A percentile compares a stretch with the other conserved stretches of the same genome.
These are phyloP conservation scores for Penicillium griseofulvum DNA, from an alignment of 2,329 filamentous ascomycete species.

Conservation along the genomic window DNA sequence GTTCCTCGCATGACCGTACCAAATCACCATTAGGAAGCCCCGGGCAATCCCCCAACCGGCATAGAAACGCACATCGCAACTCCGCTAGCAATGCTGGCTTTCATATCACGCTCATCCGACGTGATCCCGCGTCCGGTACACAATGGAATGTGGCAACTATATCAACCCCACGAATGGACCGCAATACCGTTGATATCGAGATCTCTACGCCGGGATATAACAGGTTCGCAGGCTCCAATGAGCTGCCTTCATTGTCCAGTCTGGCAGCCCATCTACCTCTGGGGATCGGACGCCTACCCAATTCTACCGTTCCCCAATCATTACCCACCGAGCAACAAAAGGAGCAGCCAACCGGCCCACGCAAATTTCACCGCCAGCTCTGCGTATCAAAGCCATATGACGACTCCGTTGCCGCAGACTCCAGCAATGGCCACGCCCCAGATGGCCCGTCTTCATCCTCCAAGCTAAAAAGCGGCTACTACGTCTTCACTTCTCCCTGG, in stretches of 20 bases:
- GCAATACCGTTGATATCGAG: slow-evolving; percentile 50
- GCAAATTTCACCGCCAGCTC: slow-evolving; percentile 34
- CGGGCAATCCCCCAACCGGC: slow-evolving; percentile 28
- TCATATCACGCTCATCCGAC: slow-evolving; percentile 64
- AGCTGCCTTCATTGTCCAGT: slow-evolving; percentile 34
- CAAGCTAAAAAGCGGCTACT: slow-evolving; percentile 49
- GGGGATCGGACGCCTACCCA: slow-evolving; percentile 24
- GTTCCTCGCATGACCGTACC: slow-evolving; percentile 17
- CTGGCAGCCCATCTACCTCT: slow-evolving; percentile 26
- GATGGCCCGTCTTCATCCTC: slow-evolving; percentile 12
- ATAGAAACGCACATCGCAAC: slow-evolving; percentile 7
- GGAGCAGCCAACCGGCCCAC: slow-evolving; percentile 22
- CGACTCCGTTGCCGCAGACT: slow-evolving; percentile 8
- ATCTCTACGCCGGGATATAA: slow-evolving; percentile 60
- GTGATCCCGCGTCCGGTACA: slow-evolving; percentile 64
- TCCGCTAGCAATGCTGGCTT: slow-evolving; percentile 29
- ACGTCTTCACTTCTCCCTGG: slow-evolving; percentile 83
- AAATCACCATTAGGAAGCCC: slow-evolving; percentile 26
- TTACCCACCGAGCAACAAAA: slow-evolving; percentile 6
- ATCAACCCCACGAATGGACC: slow-evolving; percentile 38
- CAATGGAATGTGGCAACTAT: slow-evolving; percentile 76
- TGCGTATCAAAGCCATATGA: slow-evolving; percentile 31
- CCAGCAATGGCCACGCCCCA: slow-evolving; percentile 5
- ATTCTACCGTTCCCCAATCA: slow-evolving; percentile 11
- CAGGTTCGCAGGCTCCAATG: slow-evolving; percentile 51